Evolutionary conservation across 169 alveolate genomes (phyloP).

Genomic region (Blepharisma undulans): DNA sequence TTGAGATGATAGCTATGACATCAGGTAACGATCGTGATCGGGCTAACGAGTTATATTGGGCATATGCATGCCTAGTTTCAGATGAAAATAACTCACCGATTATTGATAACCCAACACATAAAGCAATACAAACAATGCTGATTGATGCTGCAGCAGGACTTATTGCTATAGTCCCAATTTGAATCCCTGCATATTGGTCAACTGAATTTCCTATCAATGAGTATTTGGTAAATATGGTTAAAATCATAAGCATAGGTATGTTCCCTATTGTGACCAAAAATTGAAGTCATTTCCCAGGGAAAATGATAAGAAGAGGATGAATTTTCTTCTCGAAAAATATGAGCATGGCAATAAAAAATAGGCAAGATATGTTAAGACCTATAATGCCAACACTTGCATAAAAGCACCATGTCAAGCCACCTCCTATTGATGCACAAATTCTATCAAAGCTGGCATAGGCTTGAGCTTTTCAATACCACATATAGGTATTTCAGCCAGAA

Average conservation of each 20-base stretch:
- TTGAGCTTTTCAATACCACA: neutral
- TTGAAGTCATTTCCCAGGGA: neutral
- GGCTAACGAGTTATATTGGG: neutral
- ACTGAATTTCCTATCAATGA: neutral
- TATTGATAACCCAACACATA: neutral
- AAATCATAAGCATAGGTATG: neutral
- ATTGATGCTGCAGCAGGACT: neutral
- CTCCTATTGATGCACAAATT: neutral
- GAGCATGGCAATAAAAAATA: neutral
- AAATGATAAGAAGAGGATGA: neutral
- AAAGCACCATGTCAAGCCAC: neutral
- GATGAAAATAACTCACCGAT: neutral
- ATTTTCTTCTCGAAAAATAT: neutral
- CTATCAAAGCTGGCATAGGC: neutral
- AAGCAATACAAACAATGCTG: neutral
- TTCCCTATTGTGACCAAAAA: neutral
- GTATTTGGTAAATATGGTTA: neutral
- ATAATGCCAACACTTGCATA: neutral
- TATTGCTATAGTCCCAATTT: neutral
- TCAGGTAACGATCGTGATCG: neutral
- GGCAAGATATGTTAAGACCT: neutral
- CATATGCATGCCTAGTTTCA: neutral
- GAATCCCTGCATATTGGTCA: neutral
- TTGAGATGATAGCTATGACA: neutral
- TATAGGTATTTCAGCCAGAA: neutral